These are phyloP conservation scores for Urtica urens DNA, from an alignment of 306 rosid species.

Conservation along the genomic window DNA sequence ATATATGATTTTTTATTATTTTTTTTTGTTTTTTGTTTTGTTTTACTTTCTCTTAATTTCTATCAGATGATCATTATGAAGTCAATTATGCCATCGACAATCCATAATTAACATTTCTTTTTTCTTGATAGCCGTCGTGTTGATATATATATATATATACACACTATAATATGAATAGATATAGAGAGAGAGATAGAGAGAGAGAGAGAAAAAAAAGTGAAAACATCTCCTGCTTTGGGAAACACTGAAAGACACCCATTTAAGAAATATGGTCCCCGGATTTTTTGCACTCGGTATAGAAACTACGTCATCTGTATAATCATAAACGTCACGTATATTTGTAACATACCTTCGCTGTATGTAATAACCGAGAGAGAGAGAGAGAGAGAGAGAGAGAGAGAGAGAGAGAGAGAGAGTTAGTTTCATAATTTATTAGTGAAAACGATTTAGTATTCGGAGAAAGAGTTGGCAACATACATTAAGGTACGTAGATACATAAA, in stretches of 20 bases:
- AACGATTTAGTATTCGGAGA: conserved; percentile 11
- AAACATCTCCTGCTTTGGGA: conserved; percentile 31
- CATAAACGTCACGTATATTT: no score
- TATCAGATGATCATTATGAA: no score
- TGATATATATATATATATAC: neutral
- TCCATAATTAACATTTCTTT: conserved; percentile 4
- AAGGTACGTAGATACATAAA: conserved; percentile 13
- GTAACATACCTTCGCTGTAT: no score
- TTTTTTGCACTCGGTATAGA: conserved; percentile 8
- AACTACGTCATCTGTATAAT: no score
- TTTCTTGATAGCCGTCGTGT: conserved; percentile 18
- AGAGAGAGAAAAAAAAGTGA: conserved; percentile 29
- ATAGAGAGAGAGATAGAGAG: conserved; percentile 20
- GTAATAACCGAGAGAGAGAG: no score
- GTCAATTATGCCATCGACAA: conserved; percentile 1
- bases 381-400: neutral
- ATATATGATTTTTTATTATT: no score
- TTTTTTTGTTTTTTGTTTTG: no score
- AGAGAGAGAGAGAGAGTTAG: neutral
- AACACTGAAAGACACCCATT: conserved; percentile 50
- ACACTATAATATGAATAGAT: neutral
- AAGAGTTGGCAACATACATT: neutral
- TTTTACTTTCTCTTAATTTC: no score
- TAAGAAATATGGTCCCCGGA: conserved; percentile 35
- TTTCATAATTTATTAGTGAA: conserved; percentile 11